Evolutionary conservation across 805 yeast genomes (phyloP).

Genomic region (Maudiozyma pseudohumilis): DNA sequence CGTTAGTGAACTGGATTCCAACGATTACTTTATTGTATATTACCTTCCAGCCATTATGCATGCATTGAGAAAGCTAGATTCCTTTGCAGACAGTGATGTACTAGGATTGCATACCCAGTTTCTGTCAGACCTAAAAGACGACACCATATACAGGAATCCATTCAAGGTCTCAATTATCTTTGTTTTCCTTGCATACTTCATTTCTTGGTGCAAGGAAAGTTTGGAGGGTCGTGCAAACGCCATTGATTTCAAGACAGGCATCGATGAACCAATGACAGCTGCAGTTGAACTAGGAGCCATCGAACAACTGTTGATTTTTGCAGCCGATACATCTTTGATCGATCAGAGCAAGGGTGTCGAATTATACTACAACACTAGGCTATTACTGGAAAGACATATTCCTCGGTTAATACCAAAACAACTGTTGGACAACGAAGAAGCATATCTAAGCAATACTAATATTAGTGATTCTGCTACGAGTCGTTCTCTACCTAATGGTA

Average conservation of each 20-base stretch:
- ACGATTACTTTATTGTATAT: conserved; percentile 57
- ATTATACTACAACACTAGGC: conserved; percentile 53
- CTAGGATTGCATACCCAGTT: conserved; percentile 31
- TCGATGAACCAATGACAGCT: conserved; percentile 49
- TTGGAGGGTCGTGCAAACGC: conserved; percentile 33
- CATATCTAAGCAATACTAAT: background rate
- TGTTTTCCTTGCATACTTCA: conserved; percentile 47
- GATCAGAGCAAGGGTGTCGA: conserved; percentile 33
- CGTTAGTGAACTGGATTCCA: conserved; percentile 39
- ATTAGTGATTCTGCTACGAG: conserved; percentile 1
- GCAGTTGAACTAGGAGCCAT: conserved; percentile 58
- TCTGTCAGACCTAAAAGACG: conserved; percentile 31
- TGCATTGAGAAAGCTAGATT: conserved; percentile 34
- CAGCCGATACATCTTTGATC: conserved; percentile 45
- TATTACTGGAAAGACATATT: conserved; percentile 54
- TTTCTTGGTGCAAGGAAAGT: conserved; percentile 54
- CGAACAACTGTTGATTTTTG: conserved; percentile 52
- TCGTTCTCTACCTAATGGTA: conserved; percentile 2
- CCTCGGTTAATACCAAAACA: conserved; percentile 48
- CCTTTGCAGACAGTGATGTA: conserved; percentile 32
- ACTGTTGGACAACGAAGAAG: conserved; percentile 34
- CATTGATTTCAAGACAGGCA: conserved; percentile 45
- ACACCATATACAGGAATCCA: conserved; percentile 38
- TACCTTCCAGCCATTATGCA: conserved; percentile 50
- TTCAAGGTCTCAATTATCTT: conserved; percentile 39